Conservation (phyloP, 805 yeast genomes). For the Wickerhamomyces hampshirensis region DNA sequence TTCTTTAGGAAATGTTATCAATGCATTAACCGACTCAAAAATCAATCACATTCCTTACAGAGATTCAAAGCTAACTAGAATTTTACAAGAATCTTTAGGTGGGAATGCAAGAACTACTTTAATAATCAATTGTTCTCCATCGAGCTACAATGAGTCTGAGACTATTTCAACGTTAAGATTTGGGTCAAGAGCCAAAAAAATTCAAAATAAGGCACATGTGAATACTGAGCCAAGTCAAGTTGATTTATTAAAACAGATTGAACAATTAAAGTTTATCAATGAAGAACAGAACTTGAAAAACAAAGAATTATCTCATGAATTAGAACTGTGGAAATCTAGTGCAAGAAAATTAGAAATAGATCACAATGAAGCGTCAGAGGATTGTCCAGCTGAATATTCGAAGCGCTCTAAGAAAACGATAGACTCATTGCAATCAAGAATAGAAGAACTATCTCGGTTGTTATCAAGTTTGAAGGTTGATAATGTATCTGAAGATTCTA, state of each 20-base stretch:
- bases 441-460: constrained; percentile 13
- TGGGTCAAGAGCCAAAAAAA: constrained; percentile 66
- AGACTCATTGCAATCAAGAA: background rate
- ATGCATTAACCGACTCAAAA: constrained; percentile 67
- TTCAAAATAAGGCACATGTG: constrained; percentile 59
- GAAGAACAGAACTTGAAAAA: constrained; percentile 12
- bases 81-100: constrained; percentile 74
- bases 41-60: constrained; percentile 67
- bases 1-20: constrained; percentile 75
- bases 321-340: constrained; percentile 23
- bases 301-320: constrained; percentile 17
- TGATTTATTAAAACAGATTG: constrained; percentile 20
- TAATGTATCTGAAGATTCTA: too few species aligned
- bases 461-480: too few species aligned
- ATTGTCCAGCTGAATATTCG: background rate
- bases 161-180: constrained; percentile 70
- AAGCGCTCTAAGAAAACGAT: background rate
- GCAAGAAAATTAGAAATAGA: constrained; percentile 6
- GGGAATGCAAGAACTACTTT: constrained; percentile 78
- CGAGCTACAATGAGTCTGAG: constrained; percentile 50
- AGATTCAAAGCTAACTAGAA: constrained; percentile 73
- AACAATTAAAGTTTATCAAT: constrained; percentile 15
- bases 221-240: constrained; percentile 33
- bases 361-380: too few species aligned
- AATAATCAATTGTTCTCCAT: constrained; percentile 69